A percentile compares a stretch with the other conserved stretches of the same genome.
Conservation (phyloP, 306 rosid genomes). For the Elaeagnus macrophylla region DNA sequence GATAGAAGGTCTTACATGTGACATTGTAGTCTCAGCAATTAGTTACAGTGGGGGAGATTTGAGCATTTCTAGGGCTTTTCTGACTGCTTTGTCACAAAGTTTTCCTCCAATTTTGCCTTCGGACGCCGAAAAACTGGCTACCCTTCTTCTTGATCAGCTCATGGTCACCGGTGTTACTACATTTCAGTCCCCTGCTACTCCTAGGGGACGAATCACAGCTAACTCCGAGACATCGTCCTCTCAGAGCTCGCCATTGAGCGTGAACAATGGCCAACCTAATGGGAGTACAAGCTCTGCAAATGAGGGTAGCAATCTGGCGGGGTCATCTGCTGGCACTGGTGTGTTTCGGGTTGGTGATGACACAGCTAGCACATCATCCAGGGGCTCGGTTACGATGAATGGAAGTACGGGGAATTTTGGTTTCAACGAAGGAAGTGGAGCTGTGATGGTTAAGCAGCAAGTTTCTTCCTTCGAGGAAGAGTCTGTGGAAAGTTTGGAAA, state of each 20-base stretch:
- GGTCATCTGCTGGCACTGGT: constrained; percentile 52
- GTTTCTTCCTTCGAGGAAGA: constrained; percentile 81
- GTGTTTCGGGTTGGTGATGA: constrained; percentile 46
- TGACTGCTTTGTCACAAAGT: constrained; percentile 51
- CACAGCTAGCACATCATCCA: constrained; percentile 50
- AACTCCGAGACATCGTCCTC: constrained; percentile 50
- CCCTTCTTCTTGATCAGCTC: constrained; percentile 53
- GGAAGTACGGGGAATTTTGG: constrained; percentile 54
- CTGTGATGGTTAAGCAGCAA: constrained; percentile 50
- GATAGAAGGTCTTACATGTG: constrained; percentile 47
- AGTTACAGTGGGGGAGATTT: constrained; percentile 30
- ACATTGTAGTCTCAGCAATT: constrained; percentile 47
- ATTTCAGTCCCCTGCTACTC: constrained; percentile 32
- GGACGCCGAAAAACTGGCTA: constrained; percentile 51
- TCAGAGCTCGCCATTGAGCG: constrained; percentile 78
- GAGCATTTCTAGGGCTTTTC: constrained; percentile 55
- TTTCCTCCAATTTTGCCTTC: constrained; percentile 54
- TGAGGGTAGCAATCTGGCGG: constrained; percentile 48
- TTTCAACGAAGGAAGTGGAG: constrained; percentile 49
- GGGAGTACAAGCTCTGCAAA: constrained; percentile 50
- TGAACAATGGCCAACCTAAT: constrained; percentile 28
- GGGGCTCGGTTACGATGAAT: constrained; percentile 42
- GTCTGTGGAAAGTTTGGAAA: constrained; percentile 76
- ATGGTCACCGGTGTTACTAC: constrained; percentile 25
- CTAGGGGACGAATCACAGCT: constrained; percentile 30